Evolutionary conservation across 805 yeast genomes (phyloP).

Genomic region (Candida corydali): DNA sequence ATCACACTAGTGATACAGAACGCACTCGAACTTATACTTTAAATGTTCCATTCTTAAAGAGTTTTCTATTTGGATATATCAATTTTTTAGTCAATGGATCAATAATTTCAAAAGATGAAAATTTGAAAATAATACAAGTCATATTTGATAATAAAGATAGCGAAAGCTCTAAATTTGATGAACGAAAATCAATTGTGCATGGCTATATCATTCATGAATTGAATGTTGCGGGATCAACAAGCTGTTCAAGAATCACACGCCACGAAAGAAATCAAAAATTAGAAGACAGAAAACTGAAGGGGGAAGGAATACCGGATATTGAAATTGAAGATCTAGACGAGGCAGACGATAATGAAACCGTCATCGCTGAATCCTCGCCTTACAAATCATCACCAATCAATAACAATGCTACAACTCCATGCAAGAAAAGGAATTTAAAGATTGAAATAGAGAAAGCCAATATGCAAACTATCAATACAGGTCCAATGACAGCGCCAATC

Average conservation of each 20-base stretch:
- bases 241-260: slow-evolving; percentile 4
- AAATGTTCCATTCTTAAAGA: slow-evolving; percentile 33
- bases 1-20: slow-evolving; percentile 9
- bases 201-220: slow-evolving; percentile 26
- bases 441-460: slow-evolving; percentile 10
- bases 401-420: slow-evolving; percentile 11
- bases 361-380: slow-evolving; percentile 39
- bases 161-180: slow-evolving; percentile 6
- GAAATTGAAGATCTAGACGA: slow-evolving; percentile 4
- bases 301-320: slow-evolving; percentile 33
- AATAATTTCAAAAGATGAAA: slow-evolving; percentile 10
- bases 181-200: slow-evolving; percentile 11
- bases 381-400: slow-evolving; percentile 18
- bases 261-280: neutral
- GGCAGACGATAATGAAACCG: slow-evolving; percentile 37
- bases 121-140: slow-evolving; percentile 27
- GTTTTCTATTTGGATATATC: slow-evolving; percentile 37
- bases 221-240: slow-evolving; percentile 8
- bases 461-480: slow-evolving; percentile 10
- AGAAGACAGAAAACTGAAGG: slow-evolving; percentile 13
- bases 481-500: slow-evolving; percentile 35
- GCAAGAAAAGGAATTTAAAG: slow-evolving; percentile 1
- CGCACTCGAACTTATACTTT: slow-evolving; percentile 20
- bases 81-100: slow-evolving; percentile 31
- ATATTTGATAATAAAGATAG: slow-evolving; percentile 20